Percentiles rank a stretch among this genome's conserved stretches.
phyloP scores from a whole-genome alignment of 2,329 filamentous ascomycete genomes.

The Biscogniauxia mediterranea region DNA sequence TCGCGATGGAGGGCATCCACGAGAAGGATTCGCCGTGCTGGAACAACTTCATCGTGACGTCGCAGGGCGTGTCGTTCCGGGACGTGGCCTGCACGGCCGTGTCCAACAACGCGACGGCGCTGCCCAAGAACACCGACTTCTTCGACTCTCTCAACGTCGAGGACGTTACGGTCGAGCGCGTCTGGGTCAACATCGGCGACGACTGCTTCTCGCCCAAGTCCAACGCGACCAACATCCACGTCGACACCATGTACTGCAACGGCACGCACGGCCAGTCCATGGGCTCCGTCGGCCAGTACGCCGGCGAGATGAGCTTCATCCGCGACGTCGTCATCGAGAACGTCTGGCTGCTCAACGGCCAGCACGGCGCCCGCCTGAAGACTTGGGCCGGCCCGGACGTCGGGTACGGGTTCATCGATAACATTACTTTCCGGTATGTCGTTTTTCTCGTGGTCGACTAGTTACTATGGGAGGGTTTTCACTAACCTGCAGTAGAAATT shows the following conservation, averaged over 20 bases:
- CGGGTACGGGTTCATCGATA: conserved; percentile 60
- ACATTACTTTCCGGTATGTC: conserved; percentile 51
- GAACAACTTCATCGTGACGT: conserved; percentile 61
- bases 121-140: conserved; percentile 61
- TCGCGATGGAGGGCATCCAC: conserved; percentile 56
- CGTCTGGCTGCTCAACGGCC: conserved; percentile 50
- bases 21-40: conserved; percentile 62
- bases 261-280: conserved; percentile 57
- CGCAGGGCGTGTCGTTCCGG: conserved; percentile 51
- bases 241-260: conserved; percentile 61
- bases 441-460: not conserved
- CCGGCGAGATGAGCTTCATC: conserved; percentile 53
- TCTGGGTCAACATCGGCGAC: conserved; percentile 54
- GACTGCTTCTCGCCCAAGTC: conserved; percentile 62
- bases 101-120: conserved; percentile 43
- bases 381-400: conserved; percentile 57
- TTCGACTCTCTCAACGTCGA: conserved; percentile 60
- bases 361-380: conserved; percentile 59
- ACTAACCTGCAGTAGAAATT: conserved; percentile 43
- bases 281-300: conserved; percentile 58
- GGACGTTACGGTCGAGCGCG: conserved; percentile 48
- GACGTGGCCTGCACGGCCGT: conserved; percentile 53
- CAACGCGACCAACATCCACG: conserved; percentile 56
- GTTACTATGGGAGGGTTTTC: not conserved
- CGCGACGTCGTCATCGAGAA: conserved; percentile 59